Evolutionary conservation across 2,329 filamentous ascomycete species (phyloP), one percentile per base, ranked within the genome.

Genomic region (Tolypocladium ophioglossoides): DNA sequence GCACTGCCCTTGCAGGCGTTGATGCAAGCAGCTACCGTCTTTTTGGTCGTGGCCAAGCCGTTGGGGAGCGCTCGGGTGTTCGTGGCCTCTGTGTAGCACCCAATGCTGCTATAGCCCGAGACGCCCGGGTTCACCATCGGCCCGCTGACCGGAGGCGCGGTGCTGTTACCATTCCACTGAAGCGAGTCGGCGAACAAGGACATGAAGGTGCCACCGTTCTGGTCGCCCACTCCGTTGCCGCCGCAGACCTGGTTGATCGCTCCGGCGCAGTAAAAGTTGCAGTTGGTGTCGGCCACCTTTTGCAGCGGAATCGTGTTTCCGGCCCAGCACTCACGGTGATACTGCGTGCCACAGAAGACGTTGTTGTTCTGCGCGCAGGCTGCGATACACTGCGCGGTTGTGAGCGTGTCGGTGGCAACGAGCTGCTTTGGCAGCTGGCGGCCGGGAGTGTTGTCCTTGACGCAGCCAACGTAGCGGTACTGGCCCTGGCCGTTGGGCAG

Each of bases 401-500:
- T 74, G 64, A 71, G 77, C 16, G 62, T 64, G 11, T 63, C 56
- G n/a, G 68, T 64, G n/a, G 68, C 65, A 41, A 74, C 74, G 0
- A 77, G 55, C 57, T 74, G 70, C 3, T 57, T 66, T 2, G 72
- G 61, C 1, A 83, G 68, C 59, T 82, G 78, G 12, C 79, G 73
- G 14, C 71, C 73, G 0, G 79, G 78, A 47, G 78, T 81, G 56
- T 78, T 79, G 58, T 83, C 80, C 50, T 72, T 72, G 66, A 70
- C 82, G 64, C 80, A 83, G 4, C 79, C 79, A 1, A 72, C 59
- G 54, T 83, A 83, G 12, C 73, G 71, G 58, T 78, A 82, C n/a
- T 69, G 64, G 8, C 74, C 76, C 0, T 71, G 68, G 0, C 76
- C 76, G 24, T 73, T 70, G 1, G 58, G 48, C 7, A 73, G 55